phyloP scores from a whole-genome alignment of 2,329 filamentous ascomycete species.

The Xylariaceae sp. region DNA sequence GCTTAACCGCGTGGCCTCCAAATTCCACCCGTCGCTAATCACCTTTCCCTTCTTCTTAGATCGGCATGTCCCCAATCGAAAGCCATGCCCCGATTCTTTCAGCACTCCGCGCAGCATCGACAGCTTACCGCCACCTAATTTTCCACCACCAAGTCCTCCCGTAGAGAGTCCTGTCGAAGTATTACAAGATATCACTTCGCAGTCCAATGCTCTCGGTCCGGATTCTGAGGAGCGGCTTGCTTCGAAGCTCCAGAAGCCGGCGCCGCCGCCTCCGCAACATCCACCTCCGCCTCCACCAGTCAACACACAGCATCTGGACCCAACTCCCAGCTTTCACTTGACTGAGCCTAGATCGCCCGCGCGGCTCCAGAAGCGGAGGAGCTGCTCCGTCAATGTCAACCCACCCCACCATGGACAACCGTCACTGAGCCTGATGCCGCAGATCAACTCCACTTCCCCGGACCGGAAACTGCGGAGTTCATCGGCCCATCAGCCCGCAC shows the following conservation, averaged over 20 bases:
- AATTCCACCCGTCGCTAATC: slow-evolving; percentile 32
- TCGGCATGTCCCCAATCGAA: slow-evolving; percentile 22
- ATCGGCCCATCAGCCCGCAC: slow-evolving; percentile 42
- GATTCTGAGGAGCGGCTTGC: slow-evolving; percentile 3
- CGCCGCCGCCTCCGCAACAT: slow-evolving; percentile 20
- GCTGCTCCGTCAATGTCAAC: slow-evolving; percentile 25
- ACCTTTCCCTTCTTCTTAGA: slow-evolving; percentile 24
- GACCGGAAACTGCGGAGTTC: slow-evolving; percentile 42
- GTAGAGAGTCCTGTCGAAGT: not conserved
- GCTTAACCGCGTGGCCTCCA: slow-evolving; percentile 29
- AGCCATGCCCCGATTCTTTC: slow-evolving; percentile 25
- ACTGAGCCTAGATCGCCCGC: slow-evolving; percentile 27
- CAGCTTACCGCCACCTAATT: slow-evolving; percentile 15
- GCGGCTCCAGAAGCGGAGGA: slow-evolving; percentile 27
- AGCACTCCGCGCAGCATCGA: slow-evolving; percentile 14
- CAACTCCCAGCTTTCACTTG: slow-evolving; percentile 22
- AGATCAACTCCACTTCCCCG: slow-evolving; percentile 28
- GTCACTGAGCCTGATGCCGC: slow-evolving; percentile 20
- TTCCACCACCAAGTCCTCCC: slow-evolving; percentile 10
- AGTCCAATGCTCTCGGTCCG: slow-evolving; percentile 11
- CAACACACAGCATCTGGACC: slow-evolving; percentile 18
- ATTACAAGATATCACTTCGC: not conserved
- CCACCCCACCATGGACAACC: slow-evolving; percentile 7
- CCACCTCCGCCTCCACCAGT: slow-evolving; percentile 21
- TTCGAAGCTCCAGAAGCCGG: slow-evolving; percentile 24